Percentiles rank a stretch among this genome's conserved stretches.
These are phyloP conservation scores for Musa beccarii DNA, from an alignment of 176 grass and related monocot genomes.

Conservation along the genomic window DNA sequence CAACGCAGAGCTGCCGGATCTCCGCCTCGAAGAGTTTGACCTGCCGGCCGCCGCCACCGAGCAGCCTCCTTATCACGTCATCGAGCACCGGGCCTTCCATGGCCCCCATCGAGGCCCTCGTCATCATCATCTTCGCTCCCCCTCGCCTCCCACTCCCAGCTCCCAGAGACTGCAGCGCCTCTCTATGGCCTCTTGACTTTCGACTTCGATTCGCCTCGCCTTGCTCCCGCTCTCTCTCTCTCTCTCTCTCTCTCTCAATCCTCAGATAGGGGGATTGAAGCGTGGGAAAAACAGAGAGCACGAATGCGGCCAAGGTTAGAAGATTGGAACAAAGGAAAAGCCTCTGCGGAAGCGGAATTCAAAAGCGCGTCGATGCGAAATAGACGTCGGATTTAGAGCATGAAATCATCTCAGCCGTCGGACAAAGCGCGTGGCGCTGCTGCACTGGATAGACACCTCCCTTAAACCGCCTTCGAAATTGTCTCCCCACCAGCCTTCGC, in stretches of 20 bases:
- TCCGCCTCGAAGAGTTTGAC: slow-evolving; percentile 85
- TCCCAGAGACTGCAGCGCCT: not conserved
- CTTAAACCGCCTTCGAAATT: no score
- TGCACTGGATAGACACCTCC: no score
- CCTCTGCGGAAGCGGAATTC: not conserved
- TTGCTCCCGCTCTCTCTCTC: no score
- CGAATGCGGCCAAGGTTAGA: not conserved
- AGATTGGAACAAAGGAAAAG: not conserved
- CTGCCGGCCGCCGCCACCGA: slow-evolving; percentile 32
- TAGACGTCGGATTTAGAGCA: not conserved
- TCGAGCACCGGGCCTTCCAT: slow-evolving; percentile 6
- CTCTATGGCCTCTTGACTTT: not conserved
- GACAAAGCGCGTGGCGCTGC: not conserved
- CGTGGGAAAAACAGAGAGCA: not conserved
- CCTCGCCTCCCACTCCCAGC: not conserved
- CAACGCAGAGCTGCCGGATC: slow-evolving; percentile 94
- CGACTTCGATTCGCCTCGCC: not conserved
- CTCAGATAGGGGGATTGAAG: not conserved
- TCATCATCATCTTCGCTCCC: slow-evolving; percentile 12
- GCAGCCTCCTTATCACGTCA: slow-evolving; percentile 10
- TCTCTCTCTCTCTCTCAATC: not conserved
- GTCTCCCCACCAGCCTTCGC: no score
- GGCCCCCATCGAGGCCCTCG: slow-evolving; percentile 11
- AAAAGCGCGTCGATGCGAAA: not conserved
- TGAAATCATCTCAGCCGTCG: not conserved